Evolutionary conservation across 345 rosid species (phyloP).

Genomic region (Heritiera littoralis): DNA sequence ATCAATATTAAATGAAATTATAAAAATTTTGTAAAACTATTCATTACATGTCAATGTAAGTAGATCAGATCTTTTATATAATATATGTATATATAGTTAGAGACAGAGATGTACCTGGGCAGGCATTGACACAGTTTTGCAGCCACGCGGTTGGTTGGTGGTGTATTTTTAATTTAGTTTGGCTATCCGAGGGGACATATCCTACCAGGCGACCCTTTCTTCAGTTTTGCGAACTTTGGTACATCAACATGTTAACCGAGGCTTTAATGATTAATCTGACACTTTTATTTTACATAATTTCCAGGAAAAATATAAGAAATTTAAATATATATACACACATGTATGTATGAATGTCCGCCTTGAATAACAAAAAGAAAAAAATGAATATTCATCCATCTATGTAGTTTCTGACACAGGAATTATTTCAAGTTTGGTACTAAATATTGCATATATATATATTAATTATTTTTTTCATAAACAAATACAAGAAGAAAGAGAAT

Average conservation of each 20-base stretch:
- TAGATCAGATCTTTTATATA: too few species aligned
- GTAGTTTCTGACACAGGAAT: neutral
- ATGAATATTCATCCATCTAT: too few species aligned
- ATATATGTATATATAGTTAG: too few species aligned
- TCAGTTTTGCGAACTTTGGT: neutral
- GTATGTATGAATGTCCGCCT: too few species aligned
- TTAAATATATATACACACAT: too few species aligned
- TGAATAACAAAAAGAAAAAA: neutral
- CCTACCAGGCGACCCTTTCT: neutral
- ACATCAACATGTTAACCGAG: neutral
- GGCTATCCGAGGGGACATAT: neutral
- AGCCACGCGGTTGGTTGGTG: slow-evolving; percentile 23
- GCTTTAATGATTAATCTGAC: neutral
- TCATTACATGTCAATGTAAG: too few species aligned
- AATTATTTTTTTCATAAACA: too few species aligned
- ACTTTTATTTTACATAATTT: neutral
- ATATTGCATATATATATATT: too few species aligned
- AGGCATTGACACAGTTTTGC: neutral
- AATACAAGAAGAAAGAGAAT: too few species aligned
- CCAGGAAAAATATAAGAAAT: neutral
- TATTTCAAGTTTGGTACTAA: neutral
- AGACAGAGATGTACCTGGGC: neutral
- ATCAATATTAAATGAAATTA: too few species aligned
- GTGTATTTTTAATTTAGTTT: slow-evolving; percentile 17
- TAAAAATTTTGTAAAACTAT: too few species aligned